These are phyloP conservation scores for Plectosphaerella plurivora DNA, from an alignment of 2,329 filamentous ascomycete species.

Conservation along the genomic window DNA sequence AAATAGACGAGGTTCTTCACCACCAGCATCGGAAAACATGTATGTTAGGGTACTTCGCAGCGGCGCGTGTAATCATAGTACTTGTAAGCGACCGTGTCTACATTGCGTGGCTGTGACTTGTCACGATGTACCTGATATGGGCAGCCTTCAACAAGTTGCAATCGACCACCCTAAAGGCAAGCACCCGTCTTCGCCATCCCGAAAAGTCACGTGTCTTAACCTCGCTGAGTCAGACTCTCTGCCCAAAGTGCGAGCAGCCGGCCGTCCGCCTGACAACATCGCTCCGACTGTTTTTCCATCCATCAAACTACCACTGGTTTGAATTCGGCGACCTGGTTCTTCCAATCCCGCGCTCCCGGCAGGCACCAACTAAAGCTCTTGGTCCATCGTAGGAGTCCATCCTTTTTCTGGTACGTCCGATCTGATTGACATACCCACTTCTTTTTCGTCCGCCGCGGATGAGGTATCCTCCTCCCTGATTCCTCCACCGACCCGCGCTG, in stretches of 20 bases:
- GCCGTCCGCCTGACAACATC: background rate
- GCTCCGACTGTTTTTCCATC: constrained; percentile 2
- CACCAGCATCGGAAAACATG: too few species aligned
- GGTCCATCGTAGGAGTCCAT: background rate
- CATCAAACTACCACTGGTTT: background rate
- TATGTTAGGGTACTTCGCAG: too few species aligned
- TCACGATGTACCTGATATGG: too few species aligned
- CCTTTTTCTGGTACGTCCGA: background rate
- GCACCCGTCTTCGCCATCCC: too few species aligned
- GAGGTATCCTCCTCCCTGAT: background rate
- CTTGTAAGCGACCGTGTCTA: too few species aligned
- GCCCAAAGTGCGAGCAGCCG: too few species aligned
- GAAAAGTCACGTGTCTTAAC: too few species aligned
- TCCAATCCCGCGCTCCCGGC: constrained; percentile 14
- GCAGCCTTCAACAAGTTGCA: too few species aligned
- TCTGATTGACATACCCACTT: background rate
- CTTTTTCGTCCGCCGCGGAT: background rate
- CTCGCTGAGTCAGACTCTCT: too few species aligned
- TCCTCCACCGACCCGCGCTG: background rate
- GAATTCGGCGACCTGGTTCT: constrained; percentile 14
- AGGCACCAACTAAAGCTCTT: background rate
- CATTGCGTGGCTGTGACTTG: too few species aligned
- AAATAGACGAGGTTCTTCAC: background rate
- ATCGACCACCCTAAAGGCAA: too few species aligned
- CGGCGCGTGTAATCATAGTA: too few species aligned